Percentiles rank a stretch among this genome's conserved stretches.
Evolutionary conservation across 805 yeast species (phyloP).

Genomic region (Naumovozyma castellii): DNA sequence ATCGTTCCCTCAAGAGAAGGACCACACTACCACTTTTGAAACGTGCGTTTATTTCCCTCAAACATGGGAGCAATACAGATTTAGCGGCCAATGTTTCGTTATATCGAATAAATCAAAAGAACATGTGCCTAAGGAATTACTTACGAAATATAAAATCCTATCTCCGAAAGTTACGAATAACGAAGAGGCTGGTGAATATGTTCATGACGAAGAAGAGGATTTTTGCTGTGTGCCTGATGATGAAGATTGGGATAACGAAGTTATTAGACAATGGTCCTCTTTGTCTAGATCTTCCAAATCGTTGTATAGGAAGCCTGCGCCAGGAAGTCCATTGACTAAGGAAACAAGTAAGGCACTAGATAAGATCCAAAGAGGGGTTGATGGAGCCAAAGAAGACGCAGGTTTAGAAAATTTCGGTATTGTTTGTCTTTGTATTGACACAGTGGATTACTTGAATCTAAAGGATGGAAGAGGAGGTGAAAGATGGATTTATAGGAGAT

Average conservation of each 20-base stretch:
- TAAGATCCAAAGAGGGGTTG: constrained; percentile 71
- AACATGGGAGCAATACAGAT: constrained; percentile 58
- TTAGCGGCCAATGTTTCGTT: constrained; percentile 54
- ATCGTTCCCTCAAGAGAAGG: constrained; percentile 33
- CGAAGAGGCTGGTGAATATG: constrained; percentile 10
- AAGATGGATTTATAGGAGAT: constrained; percentile 18
- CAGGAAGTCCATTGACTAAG: constrained; percentile 49
- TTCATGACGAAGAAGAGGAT: constrained; percentile 3
- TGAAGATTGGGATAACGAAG: constrained; percentile 62
- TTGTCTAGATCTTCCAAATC: constrained; percentile 53
- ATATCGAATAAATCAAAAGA: constrained; percentile 24
- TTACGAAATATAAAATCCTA: constrained; percentile 23
- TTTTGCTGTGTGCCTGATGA: constrained; percentile 16
- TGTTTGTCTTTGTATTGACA: constrained; percentile 57
- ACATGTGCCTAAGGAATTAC: constrained; percentile 8
- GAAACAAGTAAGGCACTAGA: constrained; percentile 53
- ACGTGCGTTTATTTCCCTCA: constrained; percentile 65
- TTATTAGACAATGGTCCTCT: constrained; percentile 50
- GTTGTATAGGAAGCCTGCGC: constrained; percentile 63
- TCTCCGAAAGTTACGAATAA: constrained; percentile 24
- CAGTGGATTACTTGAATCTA: constrained; percentile 59
- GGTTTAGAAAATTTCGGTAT: constrained; percentile 60
- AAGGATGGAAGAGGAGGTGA: constrained; percentile 37
- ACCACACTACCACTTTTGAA: constrained; percentile 49
- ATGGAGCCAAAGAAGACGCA: constrained; percentile 58